Evolutionary conservation across 495 filamentous ascomycete species (phyloP), one percentile per base, ranked within the genome.

Genomic region (Hypoxylon lienhwacheense): DNA sequence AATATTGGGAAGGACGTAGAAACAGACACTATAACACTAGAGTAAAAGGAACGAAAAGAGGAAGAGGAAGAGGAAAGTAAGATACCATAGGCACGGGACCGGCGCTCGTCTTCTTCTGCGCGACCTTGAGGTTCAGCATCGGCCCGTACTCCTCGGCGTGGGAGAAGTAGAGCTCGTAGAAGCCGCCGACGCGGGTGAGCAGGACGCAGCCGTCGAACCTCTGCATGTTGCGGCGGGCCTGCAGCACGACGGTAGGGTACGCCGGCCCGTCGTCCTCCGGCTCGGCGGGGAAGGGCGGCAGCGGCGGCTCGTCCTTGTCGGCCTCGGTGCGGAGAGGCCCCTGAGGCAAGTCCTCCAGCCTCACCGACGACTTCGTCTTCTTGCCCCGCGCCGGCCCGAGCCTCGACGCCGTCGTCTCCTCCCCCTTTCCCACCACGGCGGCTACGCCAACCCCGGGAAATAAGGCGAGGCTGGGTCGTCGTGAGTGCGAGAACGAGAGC

Each of bases 141-240:
- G 91, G 88, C 3, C 86, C 93, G 57, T 88, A 83, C 59, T 95
- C 86, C 41, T 92, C 87, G 5, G 93, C 93, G 65, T 97, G 89
- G 49, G 91, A 85, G 65, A 97, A 92, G 70, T 97, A 98, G 42
- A 98, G 73, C 80, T 97, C 93, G 73, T 97, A 98, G 70, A 98
- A 98, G 44, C 88, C 82, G 39, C 93, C 93, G 10, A 98, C 89
- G 26, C 91, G 79, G 3, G 93, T 98, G 45, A 98, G 72, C 15
- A 98, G 66, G 17, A 97, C 86, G 69, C 90, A 95, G 56, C 91
- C 88, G 59, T 85, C 81, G 73, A 95, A 96, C 57, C 85, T 89
- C 48, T 82, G 80, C 87, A 98, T 96, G 66, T 95, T 92, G 51
- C 85, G 87, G 26, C 83, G 79, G n/a, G 89, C 90, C 63, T 95